These are phyloP conservation scores for Cytospora mali DNA, from an alignment of 2,329 filamentous ascomycete genomes.

Conservation along the genomic window DNA sequence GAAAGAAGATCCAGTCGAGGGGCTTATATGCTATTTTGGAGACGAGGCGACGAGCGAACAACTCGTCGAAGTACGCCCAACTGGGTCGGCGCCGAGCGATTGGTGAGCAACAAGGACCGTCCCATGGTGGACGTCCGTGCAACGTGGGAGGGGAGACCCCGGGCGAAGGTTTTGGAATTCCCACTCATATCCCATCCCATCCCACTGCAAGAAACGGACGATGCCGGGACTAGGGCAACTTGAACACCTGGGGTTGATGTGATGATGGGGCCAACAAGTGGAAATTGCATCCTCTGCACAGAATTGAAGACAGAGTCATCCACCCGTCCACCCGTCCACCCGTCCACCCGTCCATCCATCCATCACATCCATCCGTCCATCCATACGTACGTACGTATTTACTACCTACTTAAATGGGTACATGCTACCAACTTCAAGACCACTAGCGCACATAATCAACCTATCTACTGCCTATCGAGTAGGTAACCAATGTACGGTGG, in stretches of 20 bases:
- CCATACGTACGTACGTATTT: background rate
- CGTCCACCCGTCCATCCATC: no score
- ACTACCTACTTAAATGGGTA: background rate
- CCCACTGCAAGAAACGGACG: background rate
- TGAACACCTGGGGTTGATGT: background rate
- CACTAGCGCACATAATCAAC: no score
- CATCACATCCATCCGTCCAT: no score
- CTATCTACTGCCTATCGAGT: no score
- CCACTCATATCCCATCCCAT: no score
- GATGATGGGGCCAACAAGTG: no score
- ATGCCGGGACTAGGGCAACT: background rate
- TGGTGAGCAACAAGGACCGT: conserved; percentile 6
- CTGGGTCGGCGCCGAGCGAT: conserved; percentile 14
- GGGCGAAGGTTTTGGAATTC: background rate
- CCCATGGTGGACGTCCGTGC: conserved; percentile 7
- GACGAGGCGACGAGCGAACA: conserved; percentile 6
- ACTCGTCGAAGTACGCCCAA: background rate
- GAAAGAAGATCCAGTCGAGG: conserved; percentile 5
- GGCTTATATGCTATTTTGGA: conserved; percentile 18
- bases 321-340: no score
- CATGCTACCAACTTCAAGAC: no score
- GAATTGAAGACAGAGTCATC: no score
- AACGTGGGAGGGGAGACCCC: conserved; percentile 9
- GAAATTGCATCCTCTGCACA: no score
- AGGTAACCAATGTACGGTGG: no score